Conservation (phyloP, 2,329 filamentous ascomycete species). For the Teratosphaeria destructans region DNA sequence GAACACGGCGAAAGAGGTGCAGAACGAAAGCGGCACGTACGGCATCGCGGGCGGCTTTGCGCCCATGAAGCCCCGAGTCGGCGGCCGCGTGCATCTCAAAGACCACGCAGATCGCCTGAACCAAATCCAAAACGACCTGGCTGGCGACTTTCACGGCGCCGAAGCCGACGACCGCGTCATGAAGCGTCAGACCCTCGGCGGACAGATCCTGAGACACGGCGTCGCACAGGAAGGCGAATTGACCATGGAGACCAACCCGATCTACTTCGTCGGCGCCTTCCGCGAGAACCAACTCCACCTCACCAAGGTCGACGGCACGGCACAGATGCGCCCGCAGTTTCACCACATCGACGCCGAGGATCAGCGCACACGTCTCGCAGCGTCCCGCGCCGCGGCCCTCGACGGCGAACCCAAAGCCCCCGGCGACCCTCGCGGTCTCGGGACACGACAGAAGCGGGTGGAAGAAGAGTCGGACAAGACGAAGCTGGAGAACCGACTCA, state of each 20-base stretch:
- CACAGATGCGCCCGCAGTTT: conserved; percentile 83
- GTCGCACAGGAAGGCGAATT: conserved; percentile 53
- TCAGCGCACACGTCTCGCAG: conserved; percentile 53
- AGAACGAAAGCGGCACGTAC: conserved; percentile 32
- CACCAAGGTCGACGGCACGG: conserved; percentile 69
- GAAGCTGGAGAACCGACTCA: conserved; percentile 56
- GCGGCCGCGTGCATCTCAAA: conserved; percentile 23
- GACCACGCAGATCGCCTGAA: conserved; percentile 36
- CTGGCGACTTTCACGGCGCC: conserved; percentile 54
- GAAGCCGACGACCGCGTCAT: conserved; percentile 62
- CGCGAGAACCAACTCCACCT: conserved; percentile 76
- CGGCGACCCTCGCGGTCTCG: conserved; percentile 8
- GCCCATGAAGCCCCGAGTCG: conserved; percentile 11
- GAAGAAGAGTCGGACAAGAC: conserved; percentile 49
- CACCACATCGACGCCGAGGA: conserved; percentile 81
- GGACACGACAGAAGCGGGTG: conserved; percentile 14
- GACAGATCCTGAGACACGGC: conserved; percentile 50
- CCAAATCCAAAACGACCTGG: conserved; percentile 27
- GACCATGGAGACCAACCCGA: conserved; percentile 26
- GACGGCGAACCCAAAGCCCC: conserved; percentile 35
- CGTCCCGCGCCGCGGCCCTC: conserved; percentile 30
- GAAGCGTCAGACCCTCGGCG: conserved; percentile 73
- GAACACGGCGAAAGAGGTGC: conserved; percentile 35
- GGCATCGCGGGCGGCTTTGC: conserved; percentile 38
- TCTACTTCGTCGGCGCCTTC: conserved; percentile 90